These are phyloP conservation scores for Yamadazyma laniorum DNA, from an alignment of 805 yeast genomes.

Conservation along the genomic window DNA sequence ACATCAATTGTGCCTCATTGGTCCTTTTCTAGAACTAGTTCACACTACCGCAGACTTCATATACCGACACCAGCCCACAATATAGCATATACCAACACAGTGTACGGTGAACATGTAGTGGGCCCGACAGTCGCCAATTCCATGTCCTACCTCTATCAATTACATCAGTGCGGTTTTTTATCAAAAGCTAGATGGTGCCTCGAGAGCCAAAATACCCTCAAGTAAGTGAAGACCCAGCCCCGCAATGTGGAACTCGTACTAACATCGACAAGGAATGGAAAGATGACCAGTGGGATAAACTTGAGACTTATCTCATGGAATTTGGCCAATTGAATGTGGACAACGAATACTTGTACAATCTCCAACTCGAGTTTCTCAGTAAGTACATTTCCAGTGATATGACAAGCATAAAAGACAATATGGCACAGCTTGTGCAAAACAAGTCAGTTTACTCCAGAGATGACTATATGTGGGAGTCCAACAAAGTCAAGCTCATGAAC, in stretches of 20 bases:
- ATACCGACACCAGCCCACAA: too few species aligned
- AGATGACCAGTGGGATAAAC: slow-evolving; percentile 12
- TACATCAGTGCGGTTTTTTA: too few species aligned
- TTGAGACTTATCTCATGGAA: slow-evolving; percentile 13
- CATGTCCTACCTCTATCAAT: too few species aligned
- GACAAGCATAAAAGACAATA: slow-evolving; percentile 6
- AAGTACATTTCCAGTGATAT: slow-evolving; percentile 11
- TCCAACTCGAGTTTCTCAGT: slow-evolving; percentile 15
- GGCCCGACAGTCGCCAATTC: too few species aligned
- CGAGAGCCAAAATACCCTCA: neutral
- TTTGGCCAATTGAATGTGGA: slow-evolving; percentile 13
- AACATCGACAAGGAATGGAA: slow-evolving; percentile 4
- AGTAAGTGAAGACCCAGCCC: neutral
- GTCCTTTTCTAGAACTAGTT: too few species aligned
- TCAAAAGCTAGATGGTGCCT: too few species aligned
- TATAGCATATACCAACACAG: too few species aligned
- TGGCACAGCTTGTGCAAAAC: slow-evolving; percentile 6
- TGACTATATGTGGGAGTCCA: slow-evolving; percentile 15
- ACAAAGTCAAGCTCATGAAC: slow-evolving; percentile 14
- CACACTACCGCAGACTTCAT: too few species aligned
- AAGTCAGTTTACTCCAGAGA: slow-evolving; percentile 9
- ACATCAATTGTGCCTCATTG: too few species aligned
- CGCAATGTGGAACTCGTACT: neutral
- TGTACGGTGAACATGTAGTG: too few species aligned
- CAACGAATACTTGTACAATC: slow-evolving; percentile 12